Evolutionary conservation across 2,329 filamentous ascomycete genomes (phyloP).

Genomic region (Hypoxylon rubiginosum): DNA sequence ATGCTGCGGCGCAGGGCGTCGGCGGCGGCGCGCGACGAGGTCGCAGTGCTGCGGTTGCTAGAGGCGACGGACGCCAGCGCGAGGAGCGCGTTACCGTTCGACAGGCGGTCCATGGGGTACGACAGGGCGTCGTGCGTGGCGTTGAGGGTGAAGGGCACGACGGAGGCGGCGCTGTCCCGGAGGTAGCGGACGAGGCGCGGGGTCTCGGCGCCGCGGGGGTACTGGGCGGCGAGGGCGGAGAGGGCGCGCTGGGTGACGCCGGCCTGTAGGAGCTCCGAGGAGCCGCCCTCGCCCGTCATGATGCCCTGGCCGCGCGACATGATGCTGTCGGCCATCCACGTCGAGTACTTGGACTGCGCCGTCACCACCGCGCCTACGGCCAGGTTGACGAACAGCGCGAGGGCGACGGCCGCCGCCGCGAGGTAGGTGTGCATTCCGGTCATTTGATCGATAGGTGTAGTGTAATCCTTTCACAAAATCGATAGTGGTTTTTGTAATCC

Average conservation of each 20-base stretch:
- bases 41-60: slow-evolving; percentile 2
- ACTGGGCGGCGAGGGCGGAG: slow-evolving; percentile 45
- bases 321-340: slow-evolving; percentile 52
- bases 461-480: slow-evolving; percentile 1
- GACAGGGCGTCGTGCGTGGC: slow-evolving; percentile 46
- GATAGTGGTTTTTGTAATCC: slow-evolving; percentile 3
- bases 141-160: slow-evolving; percentile 46
- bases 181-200: slow-evolving; percentile 43
- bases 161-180: slow-evolving; percentile 46
- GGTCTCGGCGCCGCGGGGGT: slow-evolving; percentile 36
- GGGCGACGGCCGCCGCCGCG: slow-evolving; percentile 31
- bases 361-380: slow-evolving; percentile 9
- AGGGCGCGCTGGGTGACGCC: slow-evolving; percentile 53
- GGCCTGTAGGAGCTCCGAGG: slow-evolving; percentile 51
- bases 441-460: not conserved
- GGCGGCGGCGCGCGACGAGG: slow-evolving; percentile 35
- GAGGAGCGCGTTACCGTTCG: slow-evolving; percentile 50
- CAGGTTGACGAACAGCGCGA: slow-evolving; percentile 23
- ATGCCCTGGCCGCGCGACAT: slow-evolving; percentile 52
- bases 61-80: slow-evolving; percentile 21
- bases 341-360: slow-evolving; percentile 36
- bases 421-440: slow-evolving; percentile 20
- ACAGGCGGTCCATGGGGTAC: slow-evolving; percentile 52
- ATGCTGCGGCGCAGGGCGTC: slow-evolving; percentile 49
- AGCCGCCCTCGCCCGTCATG: slow-evolving; percentile 49